Percentiles rank a stretch among this genome's conserved stretches.
phyloP scores from a whole-genome alignment of 805 yeast species.

The Myxozyma neglecta region DNA sequence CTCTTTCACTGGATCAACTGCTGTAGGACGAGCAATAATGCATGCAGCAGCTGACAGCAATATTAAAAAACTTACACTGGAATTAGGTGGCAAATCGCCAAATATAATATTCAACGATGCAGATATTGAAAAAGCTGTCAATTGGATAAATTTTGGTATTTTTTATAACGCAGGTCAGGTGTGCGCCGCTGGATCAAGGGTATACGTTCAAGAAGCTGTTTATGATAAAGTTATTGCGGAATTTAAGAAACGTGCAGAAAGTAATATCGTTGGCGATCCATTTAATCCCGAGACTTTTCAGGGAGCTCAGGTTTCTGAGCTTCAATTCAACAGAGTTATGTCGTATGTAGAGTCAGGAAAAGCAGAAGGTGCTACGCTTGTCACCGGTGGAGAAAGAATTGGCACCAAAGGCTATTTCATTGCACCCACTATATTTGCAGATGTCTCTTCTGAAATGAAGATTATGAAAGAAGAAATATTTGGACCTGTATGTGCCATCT shows the following conservation, averaged over 20 bases:
- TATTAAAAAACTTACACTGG: constrained; percentile 88
- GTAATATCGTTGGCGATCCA: constrained; percentile 71
- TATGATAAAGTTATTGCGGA: constrained; percentile 63
- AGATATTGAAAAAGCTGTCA: constrained; percentile 70
- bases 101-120: constrained; percentile 85
- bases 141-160: constrained; percentile 76
- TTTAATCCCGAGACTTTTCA: constrained; percentile 74
- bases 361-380: constrained; percentile 78
- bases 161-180: constrained; percentile 76
- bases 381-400: constrained; percentile 78
- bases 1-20: constrained; percentile 94
- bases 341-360: constrained; percentile 73
- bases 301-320: constrained; percentile 88
- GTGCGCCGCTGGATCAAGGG: constrained; percentile 94
- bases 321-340: constrained; percentile 75
- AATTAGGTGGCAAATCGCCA: constrained; percentile 96
- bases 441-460: constrained; percentile 68
- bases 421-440: constrained; percentile 80
- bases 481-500: constrained; percentile 84
- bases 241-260: constrained; percentile 55
- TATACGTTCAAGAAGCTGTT: constrained; percentile 79
- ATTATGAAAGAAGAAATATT: constrained; percentile 88
- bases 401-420: constrained; percentile 56
- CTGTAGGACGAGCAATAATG: constrained; percentile 81
- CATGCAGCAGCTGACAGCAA: constrained; percentile 74